Conservation (phyloP, 331 rosid genomes). For the Rhamnella rubrinervis region DNA sequence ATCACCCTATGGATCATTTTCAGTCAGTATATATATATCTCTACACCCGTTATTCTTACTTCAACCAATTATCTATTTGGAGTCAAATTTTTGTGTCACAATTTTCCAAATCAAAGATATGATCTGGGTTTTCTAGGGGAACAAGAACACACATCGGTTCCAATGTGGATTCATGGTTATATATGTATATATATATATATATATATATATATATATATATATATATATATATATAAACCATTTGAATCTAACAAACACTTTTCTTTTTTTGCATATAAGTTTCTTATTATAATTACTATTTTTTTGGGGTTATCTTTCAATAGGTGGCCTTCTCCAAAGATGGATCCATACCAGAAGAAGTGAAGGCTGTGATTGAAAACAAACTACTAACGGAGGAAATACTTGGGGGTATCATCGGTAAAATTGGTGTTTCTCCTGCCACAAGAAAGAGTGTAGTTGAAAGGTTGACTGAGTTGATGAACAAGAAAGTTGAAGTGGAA, state of each 20-base stretch:
- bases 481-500: background rate
- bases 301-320: background rate
- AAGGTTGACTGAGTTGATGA: conserved; percentile 36
- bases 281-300: background rate
- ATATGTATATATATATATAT: too few species aligned
- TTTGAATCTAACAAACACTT: background rate
- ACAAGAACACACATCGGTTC: too few species aligned
- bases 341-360: conserved; percentile 41
- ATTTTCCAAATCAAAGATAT: too few species aligned
- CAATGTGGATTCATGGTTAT: too few species aligned
- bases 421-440: conserved; percentile 76
- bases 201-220: too few species aligned
- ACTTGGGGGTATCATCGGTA: conserved; percentile 63
- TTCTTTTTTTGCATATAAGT: background rate
- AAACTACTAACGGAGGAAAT: conserved; percentile 60
- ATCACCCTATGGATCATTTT: conserved; percentile 51
- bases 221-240: too few species aligned
- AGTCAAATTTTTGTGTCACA: too few species aligned
- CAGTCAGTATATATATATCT: conserved; percentile 29
- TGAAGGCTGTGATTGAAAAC: conserved; percentile 40
- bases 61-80: background rate
- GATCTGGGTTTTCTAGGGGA: too few species aligned
- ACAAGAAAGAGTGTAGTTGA: conserved; percentile 57
- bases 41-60: too few species aligned
- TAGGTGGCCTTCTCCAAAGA: conserved; percentile 69